Evolutionary conservation across 176 grass and related monocot genomes (phyloP), one percentile per base, ranked within the genome.

Genomic region (Musa schizocarpa): DNA sequence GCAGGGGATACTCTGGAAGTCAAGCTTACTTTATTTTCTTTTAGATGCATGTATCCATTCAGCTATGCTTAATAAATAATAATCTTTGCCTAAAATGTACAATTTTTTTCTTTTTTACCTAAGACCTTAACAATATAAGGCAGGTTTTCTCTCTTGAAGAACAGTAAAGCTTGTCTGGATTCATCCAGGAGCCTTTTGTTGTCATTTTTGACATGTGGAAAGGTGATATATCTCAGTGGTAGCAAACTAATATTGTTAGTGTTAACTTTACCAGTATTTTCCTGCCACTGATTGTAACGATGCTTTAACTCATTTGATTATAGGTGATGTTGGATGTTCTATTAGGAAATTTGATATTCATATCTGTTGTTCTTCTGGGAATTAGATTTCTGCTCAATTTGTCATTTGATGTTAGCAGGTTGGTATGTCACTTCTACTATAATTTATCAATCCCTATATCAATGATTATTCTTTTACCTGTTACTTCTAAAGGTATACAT

Each of bases 41-140:
- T 77, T 97, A 59, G 93, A 97, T 14, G 71, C 85, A 71, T 90
- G 93, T 97, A 97, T 93, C 90, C 85, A 21, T 65, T 34, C 61
- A 13, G 54, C 74, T 34, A 82, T 25, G 54, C 77, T 74, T 54
- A 72, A 71, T 87, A 48, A 59, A 65, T 27, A 11, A 11, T 72
- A 71, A 24, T 13, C 34, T 74, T 81, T 53, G 77, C 48, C 20
- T 82, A 80, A 22, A 72, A 59, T 63, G 20, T 13, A 77, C 34
- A 54, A 74, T 20, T 70, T 72, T 81, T 53, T 49, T 53, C 49
- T 68, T 74, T 50, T 80, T 83, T 57, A 27, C 49, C 64, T 3
- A 75, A 0, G 21, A 58, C 73, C 86, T 78, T 93, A 84, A 97
- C 84, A 88, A 87, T 85, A 56, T 52, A 80, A 96, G 88, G 79